Base-by-base conservation (phyloP, 306 rosid species). In the Cicer yamashitae region DNA sequence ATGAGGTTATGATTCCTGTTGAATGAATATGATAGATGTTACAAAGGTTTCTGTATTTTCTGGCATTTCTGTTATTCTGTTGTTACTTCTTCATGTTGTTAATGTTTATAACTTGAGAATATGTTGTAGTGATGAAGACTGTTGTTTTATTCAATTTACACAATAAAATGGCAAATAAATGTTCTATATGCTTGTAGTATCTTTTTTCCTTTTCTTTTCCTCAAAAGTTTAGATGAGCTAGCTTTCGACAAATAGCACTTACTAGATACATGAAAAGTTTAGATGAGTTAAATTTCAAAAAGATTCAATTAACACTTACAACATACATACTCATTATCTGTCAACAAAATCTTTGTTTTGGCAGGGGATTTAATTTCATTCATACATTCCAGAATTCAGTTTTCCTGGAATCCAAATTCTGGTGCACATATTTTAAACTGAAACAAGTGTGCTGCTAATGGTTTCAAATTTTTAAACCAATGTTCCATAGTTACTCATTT, bases 1-100 rank as follows among this genome's bases (percentile, higher is more conserved):
- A 92, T 38, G 99, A 92, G 82, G 86, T 94, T 76, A 79, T 94
- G 96, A 84, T 90, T 12, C 97, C 99, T 7, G 72, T 90, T 63
- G 92, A 90, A 77, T 62, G 53, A 44, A 56, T 38, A 74, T 47
- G 48, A 10, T 52, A 34, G 39, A 20, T 65, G 45, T 64, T 25
- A 37, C 43, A 13, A 2, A 10, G 15, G 15, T 65, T 71, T 52
- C 57, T 41, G 74, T 57, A 0, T 6, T 38, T 41, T 43, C 10
- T 43, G 58, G 57, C 75, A 1, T 37, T 41, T 43, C 10, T 43
- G 58, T 71, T 79, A 1, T 43, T 62, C 0, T 75, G 3, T 0
- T 47, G 79, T 15, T 12, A 65, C 38, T 25, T 30, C 5, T 71
- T 50, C 50, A 22, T 59, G 10, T 15, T 74, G 17, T 48, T 51